Evolutionary conservation across 2,329 filamentous ascomycete genomes (phyloP).

Genomic region (Nemania sp.): DNA sequence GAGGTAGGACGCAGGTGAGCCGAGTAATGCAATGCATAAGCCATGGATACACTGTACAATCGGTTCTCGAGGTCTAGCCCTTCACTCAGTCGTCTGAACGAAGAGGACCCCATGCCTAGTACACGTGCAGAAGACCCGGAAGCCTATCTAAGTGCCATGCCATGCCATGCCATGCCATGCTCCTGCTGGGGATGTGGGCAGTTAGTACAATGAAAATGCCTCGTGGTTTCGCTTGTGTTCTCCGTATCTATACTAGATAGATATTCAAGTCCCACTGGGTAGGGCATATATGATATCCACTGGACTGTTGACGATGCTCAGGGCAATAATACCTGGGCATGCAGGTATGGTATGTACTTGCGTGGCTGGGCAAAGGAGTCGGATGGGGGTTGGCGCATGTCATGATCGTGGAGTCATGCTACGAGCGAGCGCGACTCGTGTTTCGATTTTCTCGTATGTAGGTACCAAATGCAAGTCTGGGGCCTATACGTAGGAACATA

Average conservation of each 20-base stretch:
- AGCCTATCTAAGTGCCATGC: slow-evolving; percentile 2
- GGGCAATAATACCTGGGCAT: slow-evolving; percentile 2
- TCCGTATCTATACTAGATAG: neutral
- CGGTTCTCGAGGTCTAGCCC: neutral
- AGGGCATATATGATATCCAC: neutral
- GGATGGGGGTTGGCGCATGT: slow-evolving; percentile 9
- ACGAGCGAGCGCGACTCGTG: slow-evolving; percentile 9
- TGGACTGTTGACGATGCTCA: neutral
- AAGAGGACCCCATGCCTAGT: neutral
- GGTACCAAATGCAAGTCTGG: neutral
- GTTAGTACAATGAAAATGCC: slow-evolving; percentile 6
- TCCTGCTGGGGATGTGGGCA: neutral
- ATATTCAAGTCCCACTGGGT: neutral
- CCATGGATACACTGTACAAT: neutral
- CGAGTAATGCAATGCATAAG: slow-evolving; percentile 14
- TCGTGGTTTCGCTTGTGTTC: neutral
- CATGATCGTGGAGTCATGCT: slow-evolving; percentile 20
- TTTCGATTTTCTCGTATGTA: slow-evolving; percentile 10
- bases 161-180: slow-evolving; percentile 6
- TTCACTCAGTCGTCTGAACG: neutral
- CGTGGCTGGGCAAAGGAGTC: slow-evolving; percentile 23
- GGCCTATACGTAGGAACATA: neutral
- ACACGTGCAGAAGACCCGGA: neutral
- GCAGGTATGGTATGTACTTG: neutral
- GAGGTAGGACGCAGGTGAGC: slow-evolving; percentile 17